Conservation (phyloP, 1,139 yeast genomes). For the Candida albicans region DNA sequence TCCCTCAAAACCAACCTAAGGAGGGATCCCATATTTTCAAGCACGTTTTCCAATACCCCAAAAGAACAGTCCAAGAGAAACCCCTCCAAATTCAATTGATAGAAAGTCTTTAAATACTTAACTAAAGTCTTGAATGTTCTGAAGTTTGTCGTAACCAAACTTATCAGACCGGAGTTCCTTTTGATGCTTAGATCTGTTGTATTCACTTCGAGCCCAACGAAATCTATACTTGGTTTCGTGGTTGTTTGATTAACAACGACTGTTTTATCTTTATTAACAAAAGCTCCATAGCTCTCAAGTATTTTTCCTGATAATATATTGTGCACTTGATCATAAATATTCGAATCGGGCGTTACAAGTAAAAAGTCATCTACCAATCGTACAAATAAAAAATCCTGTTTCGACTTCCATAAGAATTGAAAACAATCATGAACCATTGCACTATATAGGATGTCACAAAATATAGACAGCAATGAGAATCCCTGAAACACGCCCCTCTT, state of each 20-base stretch:
- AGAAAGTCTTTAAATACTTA: slow-evolving; percentile 18
- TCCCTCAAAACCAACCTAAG: slow-evolving; percentile 11
- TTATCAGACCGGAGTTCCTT: slow-evolving; percentile 8
- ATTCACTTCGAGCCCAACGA: slow-evolving; percentile 36
- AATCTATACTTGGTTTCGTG: slow-evolving; percentile 16
- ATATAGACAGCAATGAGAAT: slow-evolving; percentile 67
- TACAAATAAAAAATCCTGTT: slow-evolving; percentile 39
- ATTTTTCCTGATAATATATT: slow-evolving; percentile 27
- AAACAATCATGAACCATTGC: slow-evolving; percentile 51
- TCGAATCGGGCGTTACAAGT: slow-evolving; percentile 49
- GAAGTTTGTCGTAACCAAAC: slow-evolving; percentile 9
- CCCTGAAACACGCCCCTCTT: slow-evolving; percentile 85
- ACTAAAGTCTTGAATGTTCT: slow-evolving; percentile 15
- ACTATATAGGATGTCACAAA: slow-evolving; percentile 77
- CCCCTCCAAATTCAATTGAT: slow-evolving; percentile 11
- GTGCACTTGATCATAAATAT: slow-evolving; percentile 21
- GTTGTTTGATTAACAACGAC: slow-evolving; percentile 16
- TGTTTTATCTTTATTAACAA: slow-evolving; percentile 59
- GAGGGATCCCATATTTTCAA: slow-evolving; percentile 10
- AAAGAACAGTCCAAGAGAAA: slow-evolving; percentile 10
- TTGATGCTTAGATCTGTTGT: slow-evolving; percentile 18
- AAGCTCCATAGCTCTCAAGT: slow-evolving; percentile 55
- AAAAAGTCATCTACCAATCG: slow-evolving; percentile 88
- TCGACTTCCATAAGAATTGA: slow-evolving; percentile 23
- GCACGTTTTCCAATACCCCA: slow-evolving; percentile 6